Conservation (phyloP, 352 stramenopile species). For the Aphanomyces cochlioides region DNA sequence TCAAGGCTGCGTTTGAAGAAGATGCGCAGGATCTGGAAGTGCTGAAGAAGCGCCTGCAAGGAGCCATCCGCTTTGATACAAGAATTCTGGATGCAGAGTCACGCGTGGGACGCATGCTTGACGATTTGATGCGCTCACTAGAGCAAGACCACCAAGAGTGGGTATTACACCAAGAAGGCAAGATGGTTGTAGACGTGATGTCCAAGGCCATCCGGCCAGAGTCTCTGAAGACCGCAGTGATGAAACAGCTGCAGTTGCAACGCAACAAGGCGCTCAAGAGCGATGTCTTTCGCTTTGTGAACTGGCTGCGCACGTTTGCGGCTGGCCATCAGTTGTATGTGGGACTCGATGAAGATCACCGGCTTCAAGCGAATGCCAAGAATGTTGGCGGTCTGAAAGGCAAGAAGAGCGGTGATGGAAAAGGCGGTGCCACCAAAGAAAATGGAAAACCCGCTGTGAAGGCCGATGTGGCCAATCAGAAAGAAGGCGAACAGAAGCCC, state of each 20-base stretch:
- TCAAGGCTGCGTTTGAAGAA: too few species aligned
- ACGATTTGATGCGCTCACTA: conserved; percentile 19
- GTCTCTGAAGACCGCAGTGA: conserved; percentile 10
- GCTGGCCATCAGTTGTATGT: not conserved
- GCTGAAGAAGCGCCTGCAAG: conserved; percentile 14
- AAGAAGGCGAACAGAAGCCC: too few species aligned
- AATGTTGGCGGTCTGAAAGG: conserved; percentile 17
- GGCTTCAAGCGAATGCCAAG: not conserved
- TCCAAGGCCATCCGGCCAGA: conserved; percentile 23
- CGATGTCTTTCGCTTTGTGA: conserved; percentile 4
- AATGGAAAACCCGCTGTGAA: too few species aligned
- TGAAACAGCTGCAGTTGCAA: conserved; percentile 21
- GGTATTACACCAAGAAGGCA: conserved; percentile 21
- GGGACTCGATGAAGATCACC: not conserved
- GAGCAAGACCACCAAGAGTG: conserved; percentile 21
- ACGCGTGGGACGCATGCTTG: conserved; percentile 27
- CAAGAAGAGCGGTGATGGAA: not conserved
- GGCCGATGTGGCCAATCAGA: too few species aligned
- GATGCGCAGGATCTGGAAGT: conserved; percentile 11
- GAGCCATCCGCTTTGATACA: conserved; percentile 13
- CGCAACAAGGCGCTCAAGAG: not conserved
- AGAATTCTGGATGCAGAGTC: conserved; percentile 20
- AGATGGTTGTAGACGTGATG: conserved; percentile 13
- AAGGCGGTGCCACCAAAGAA: too few species aligned
- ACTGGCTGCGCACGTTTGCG: too few species aligned